A percentile compares a stretch with the other conserved stretches of the same genome.
Conservation (phyloP, 2,329 filamentous ascomycete species). For the Fusarium fujikuroi region DNA sequence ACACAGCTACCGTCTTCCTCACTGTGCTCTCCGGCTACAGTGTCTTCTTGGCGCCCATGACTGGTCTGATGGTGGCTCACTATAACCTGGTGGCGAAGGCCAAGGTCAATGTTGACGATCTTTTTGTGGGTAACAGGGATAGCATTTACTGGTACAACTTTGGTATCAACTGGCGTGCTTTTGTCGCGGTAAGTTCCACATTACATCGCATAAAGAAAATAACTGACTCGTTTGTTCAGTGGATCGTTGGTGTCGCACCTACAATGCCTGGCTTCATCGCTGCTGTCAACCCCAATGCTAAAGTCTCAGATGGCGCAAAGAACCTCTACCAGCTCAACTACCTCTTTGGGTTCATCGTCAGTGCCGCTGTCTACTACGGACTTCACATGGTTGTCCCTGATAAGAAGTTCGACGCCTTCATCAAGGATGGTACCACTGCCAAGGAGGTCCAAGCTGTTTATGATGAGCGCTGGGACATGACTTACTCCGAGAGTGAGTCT, state of each 20-base stretch:
- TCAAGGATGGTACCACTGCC: conserved; percentile 39
- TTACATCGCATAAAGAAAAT: too few species aligned
- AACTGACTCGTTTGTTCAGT: conserved; percentile 43
- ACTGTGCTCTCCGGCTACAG: conserved; percentile 52
- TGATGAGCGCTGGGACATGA: conserved; percentile 48
- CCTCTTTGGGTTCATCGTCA: conserved; percentile 52
- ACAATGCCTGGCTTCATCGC: conserved; percentile 56
- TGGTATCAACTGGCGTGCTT: conserved; percentile 55
- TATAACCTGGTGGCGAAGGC: conserved; percentile 49
- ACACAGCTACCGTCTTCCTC: conserved; percentile 51
- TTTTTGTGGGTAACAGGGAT: conserved; percentile 46
- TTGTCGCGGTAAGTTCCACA: conserved; percentile 49
- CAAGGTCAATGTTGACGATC: conserved; percentile 51
- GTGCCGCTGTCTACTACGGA: conserved; percentile 45
- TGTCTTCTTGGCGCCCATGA: conserved; percentile 54
- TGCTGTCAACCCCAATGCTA: conserved; percentile 50
- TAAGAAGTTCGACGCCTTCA: conserved; percentile 44
- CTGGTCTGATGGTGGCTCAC: conserved; percentile 52
- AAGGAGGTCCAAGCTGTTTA: conserved; percentile 45
- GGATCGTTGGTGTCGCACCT: conserved; percentile 53
- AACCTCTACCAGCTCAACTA: conserved; percentile 55
- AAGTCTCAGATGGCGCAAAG: conserved; percentile 50
- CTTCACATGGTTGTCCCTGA: conserved; percentile 49
- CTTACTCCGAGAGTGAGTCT: conserved; percentile 26
- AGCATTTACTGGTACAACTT: conserved; percentile 55